Percentiles rank a stretch among this genome's conserved stretches.
phyloP scores from a whole-genome alignment of 345 rosid genomes.

The Draba incana region DNA sequence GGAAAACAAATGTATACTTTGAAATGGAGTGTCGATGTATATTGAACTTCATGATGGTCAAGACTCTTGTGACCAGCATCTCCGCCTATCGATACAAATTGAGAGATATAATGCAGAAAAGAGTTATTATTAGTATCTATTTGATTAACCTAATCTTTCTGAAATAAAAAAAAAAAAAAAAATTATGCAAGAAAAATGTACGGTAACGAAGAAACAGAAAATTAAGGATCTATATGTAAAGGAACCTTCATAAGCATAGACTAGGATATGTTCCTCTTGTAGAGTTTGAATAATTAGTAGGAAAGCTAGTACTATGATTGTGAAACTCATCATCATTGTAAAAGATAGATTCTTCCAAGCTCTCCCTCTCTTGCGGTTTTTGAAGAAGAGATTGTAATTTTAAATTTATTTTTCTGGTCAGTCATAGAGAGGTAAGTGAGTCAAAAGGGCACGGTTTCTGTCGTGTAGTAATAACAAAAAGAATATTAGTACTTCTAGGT shows the following conservation, averaged over 20 bases:
- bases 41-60: background rate
- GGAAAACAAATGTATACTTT: background rate
- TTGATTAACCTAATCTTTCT: constrained; percentile 7
- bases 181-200: background rate
- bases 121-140: background rate
- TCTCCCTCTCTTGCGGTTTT: constrained; percentile 10
- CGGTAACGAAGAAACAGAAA: constrained; percentile 2
- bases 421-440: constrained; percentile 2
- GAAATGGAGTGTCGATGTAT: constrained; percentile 9
- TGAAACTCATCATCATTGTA: constrained; percentile 22
- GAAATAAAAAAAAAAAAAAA: too few species aligned
- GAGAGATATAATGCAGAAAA: background rate
- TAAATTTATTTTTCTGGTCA: background rate
- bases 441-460: constrained; percentile 32
- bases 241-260: constrained; percentile 35
- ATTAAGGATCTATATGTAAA: constrained; percentile 25
- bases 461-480: constrained; percentile 34
- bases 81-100: constrained; percentile 24
- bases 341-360: background rate
- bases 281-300: constrained; percentile 26
- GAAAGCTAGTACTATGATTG: constrained; percentile 17
- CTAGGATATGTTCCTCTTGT: constrained; percentile 30
- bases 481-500: constrained; percentile 34
- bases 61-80: constrained; percentile 25
- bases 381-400: constrained; percentile 18